Evolutionary conservation across 495 filamentous ascomycete species (phyloP).

Genomic region (Tuber brumale): DNA sequence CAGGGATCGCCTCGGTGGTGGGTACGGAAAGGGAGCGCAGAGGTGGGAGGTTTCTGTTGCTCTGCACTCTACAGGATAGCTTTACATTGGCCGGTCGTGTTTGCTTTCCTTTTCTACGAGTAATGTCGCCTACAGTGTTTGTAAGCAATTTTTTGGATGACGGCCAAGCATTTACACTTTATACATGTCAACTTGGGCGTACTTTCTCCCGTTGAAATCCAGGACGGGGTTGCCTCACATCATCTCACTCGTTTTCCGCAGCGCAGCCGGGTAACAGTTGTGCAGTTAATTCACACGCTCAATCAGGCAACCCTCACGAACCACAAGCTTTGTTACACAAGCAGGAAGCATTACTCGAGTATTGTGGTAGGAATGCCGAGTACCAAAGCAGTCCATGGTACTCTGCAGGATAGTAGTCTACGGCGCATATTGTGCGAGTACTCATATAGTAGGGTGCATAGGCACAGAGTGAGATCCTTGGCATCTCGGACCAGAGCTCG

Average conservation of each 20-base stretch:
- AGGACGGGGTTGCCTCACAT: not conserved
- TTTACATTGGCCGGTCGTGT: not conserved
- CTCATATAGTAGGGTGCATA: no score
- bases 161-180: not conserved
- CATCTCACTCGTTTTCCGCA: not conserved
- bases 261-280: not conserved
- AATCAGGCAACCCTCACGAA: not conserved
- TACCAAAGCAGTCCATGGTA: no score
- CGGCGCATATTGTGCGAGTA: no score
- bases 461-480: no score
- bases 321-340: not conserved
- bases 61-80: not conserved
- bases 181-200: not conserved
- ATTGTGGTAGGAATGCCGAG: not conserved
- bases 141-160: not conserved
- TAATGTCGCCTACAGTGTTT: not conserved
- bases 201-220: not conserved
- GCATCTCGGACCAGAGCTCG: no score
- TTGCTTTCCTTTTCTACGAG: not conserved
- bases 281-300: not conserved
- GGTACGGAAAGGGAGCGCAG: constrained; percentile 64
- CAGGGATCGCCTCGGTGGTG: constrained; percentile 77
- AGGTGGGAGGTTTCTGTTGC: constrained; percentile 72
- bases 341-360: not conserved
- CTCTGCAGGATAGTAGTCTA: no score